These are phyloP conservation scores for Hansenula anomala DNA, from an alignment of 1,139 yeast genomes.

Conservation along the genomic window DNA sequence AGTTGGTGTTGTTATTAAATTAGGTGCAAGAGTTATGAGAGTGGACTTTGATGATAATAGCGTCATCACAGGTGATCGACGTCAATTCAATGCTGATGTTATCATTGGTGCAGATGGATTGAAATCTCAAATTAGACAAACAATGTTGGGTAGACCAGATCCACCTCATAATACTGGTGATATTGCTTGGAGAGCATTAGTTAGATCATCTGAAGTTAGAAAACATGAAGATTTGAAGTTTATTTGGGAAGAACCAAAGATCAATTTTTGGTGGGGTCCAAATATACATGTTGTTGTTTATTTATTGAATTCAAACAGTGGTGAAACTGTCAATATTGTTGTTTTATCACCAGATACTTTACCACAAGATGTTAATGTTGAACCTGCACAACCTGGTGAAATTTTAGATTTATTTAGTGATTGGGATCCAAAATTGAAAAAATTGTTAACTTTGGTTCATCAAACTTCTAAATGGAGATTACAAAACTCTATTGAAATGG, in stretches of 20 bases:
- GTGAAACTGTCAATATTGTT: constrained; percentile 17
- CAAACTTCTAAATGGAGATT: constrained; percentile 29
- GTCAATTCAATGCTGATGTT: constrained; percentile 26
- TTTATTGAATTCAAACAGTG: constrained; percentile 23
- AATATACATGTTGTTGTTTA: constrained; percentile 29
- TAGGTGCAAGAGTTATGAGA: constrained; percentile 24
- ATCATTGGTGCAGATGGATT: constrained; percentile 38
- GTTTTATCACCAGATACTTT: constrained; percentile 25
- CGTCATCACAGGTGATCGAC: constrained; percentile 24
- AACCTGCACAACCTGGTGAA: constrained; percentile 23
- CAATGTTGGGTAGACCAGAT: constrained; percentile 18
- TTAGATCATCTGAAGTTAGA: constrained; percentile 19
- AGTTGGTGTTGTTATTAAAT: constrained; percentile 21
- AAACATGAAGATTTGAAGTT: constrained; percentile 25
- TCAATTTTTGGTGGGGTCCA: constrained; percentile 33
- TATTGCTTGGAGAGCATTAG: constrained; percentile 26
- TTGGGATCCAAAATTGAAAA: constrained; percentile 29
- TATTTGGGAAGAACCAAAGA: constrained; percentile 24
- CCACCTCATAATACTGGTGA: constrained; percentile 26
- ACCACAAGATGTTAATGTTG: constrained; percentile 20
- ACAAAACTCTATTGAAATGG: constrained; percentile 25
- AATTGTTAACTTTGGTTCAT: constrained; percentile 21
- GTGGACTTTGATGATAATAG: constrained; percentile 22
- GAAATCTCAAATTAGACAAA: constrained; percentile 22
- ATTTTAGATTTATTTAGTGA: constrained; percentile 22